Percentiles rank a stretch among this genome's conserved stretches.
phyloP scores from a whole-genome alignment of 1,139 yeast genomes.

The Geotrichum histeridarum region DNA sequence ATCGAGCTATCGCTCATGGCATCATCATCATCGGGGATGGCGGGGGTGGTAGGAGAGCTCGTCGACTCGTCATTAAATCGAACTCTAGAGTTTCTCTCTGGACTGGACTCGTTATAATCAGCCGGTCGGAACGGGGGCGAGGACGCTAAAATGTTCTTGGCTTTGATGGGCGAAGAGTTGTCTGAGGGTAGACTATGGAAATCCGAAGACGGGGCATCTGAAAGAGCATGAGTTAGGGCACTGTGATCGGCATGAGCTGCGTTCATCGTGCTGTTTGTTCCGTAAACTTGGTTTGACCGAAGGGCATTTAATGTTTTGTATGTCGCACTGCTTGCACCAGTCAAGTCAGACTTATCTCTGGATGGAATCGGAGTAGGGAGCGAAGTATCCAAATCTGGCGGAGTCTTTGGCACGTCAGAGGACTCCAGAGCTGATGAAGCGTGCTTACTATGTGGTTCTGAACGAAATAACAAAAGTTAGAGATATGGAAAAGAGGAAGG shows the following conservation, averaged over 20 bases:
- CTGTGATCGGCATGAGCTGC: too few species aligned
- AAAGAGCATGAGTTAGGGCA: too few species aligned
- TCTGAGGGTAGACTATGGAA: background rate
- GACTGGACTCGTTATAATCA: background rate
- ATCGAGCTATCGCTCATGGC: background rate
- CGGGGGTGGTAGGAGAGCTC: conserved; percentile 3
- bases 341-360: background rate
- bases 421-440: background rate
- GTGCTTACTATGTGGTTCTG: background rate
- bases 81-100: background rate
- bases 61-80: background rate
- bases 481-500: too few species aligned
- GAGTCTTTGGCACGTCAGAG: conserved; percentile 5
- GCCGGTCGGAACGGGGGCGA: conserved; percentile 6
- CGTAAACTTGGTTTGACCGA: background rate
- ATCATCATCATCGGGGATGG: background rate
- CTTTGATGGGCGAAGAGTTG: conserved; percentile 6
- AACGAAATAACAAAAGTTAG: too few species aligned
- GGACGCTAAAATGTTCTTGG: background rate
- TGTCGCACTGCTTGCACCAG: background rate
- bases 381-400: conserved; percentile 1
- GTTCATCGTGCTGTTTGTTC: background rate
- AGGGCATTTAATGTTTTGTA: background rate
- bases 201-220: background rate
- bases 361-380: conserved; percentile 4